A percentile compares a stretch with the other conserved stretches of the same genome.
Conservation (phyloP, 495 filamentous ascomycete genomes). For the Arthonia radiata region DNA sequence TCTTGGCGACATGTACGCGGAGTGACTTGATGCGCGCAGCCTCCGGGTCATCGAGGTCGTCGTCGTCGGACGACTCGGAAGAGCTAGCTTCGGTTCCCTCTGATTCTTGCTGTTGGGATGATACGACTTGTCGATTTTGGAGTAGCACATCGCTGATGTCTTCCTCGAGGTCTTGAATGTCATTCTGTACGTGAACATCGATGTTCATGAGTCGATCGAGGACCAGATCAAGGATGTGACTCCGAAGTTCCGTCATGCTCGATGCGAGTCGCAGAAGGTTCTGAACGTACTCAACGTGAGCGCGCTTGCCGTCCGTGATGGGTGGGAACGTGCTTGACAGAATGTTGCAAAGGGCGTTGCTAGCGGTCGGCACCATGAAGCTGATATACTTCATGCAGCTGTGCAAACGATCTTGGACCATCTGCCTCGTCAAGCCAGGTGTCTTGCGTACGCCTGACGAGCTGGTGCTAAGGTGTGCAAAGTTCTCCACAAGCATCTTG, state of each 20-base stretch:
- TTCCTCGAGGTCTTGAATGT: slow-evolving; percentile 66
- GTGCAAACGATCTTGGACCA: slow-evolving; percentile 45
- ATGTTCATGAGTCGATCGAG: slow-evolving; percentile 69
- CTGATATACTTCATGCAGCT: slow-evolving; percentile 50
- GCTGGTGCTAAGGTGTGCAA: slow-evolving; percentile 25
- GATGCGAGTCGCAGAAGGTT: slow-evolving; percentile 50
- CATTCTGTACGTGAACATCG: slow-evolving; percentile 81
- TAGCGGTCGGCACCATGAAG: slow-evolving; percentile 51
- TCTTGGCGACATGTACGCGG: slow-evolving; percentile 61
- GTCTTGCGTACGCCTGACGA: slow-evolving; percentile 29
- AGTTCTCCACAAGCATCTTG: slow-evolving; percentile 54
- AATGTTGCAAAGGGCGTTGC: slow-evolving; percentile 38
- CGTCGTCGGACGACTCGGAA: slow-evolving; percentile 19
- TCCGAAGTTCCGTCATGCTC: slow-evolving; percentile 58
- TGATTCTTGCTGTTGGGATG: background rate
- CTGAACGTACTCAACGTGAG: slow-evolving; percentile 49
- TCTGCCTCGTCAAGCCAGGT: slow-evolving; percentile 27
- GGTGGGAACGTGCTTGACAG: slow-evolving; percentile 46
- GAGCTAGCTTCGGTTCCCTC: too few species aligned
- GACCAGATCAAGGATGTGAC: slow-evolving; percentile 60
- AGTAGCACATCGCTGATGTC: slow-evolving; percentile 32
- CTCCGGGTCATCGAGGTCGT: slow-evolving; percentile 19
- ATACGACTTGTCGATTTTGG: slow-evolving; percentile 1
- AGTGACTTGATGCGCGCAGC: slow-evolving; percentile 29
- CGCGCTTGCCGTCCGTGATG: slow-evolving; percentile 41